phyloP scores from a whole-genome alignment of 2,329 filamentous ascomycete species.

The Botrytis medusae region DNA sequence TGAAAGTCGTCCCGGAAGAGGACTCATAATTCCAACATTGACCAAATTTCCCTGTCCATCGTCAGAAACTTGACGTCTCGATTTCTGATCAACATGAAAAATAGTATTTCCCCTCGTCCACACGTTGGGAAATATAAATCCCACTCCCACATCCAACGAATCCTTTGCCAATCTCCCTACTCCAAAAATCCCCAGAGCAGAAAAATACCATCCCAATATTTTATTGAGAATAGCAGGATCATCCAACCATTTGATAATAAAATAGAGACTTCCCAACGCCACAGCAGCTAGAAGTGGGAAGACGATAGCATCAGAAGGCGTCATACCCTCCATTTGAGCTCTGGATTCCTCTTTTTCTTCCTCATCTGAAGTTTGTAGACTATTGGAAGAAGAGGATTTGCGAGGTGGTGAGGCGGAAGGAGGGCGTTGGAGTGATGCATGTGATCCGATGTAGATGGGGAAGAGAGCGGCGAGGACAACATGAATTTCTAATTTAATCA shows the following conservation, averaged over 20 bases:
- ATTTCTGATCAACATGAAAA: slow-evolving; percentile 48
- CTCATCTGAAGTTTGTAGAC: slow-evolving; percentile 44
- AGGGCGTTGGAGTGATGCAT: slow-evolving; percentile 81
- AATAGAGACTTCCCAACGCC: slow-evolving; percentile 75
- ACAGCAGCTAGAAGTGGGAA: slow-evolving; percentile 77
- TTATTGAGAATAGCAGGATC: slow-evolving; percentile 80
- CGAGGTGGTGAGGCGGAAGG: slow-evolving; percentile 67
- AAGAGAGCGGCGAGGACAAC: slow-evolving; percentile 69
- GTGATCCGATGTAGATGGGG: slow-evolving; percentile 80
- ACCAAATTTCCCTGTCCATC: slow-evolving; percentile 9
- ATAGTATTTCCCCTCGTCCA: slow-evolving; percentile 56
- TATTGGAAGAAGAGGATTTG: slow-evolving; percentile 29
- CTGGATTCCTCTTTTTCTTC: slow-evolving; percentile 57
- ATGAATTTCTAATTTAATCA: slow-evolving; percentile 45
- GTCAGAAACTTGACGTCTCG: slow-evolving; percentile 34
- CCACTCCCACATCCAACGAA: slow-evolving; percentile 59
- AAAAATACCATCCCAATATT: slow-evolving; percentile 81
- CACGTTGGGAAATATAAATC: slow-evolving; percentile 70
- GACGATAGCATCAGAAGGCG: slow-evolving; percentile 77
- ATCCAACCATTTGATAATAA: slow-evolving; percentile 84
- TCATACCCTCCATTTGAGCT: slow-evolving; percentile 63
- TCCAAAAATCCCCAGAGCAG: slow-evolving; percentile 74
- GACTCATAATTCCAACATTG: slow-evolving; percentile 36
- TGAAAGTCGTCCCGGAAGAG: slow-evolving; percentile 45
- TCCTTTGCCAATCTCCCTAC: slow-evolving; percentile 75